phyloP scores from a whole-genome alignment of 257 asterid genomes.

The Lycium ferocissimum region DNA sequence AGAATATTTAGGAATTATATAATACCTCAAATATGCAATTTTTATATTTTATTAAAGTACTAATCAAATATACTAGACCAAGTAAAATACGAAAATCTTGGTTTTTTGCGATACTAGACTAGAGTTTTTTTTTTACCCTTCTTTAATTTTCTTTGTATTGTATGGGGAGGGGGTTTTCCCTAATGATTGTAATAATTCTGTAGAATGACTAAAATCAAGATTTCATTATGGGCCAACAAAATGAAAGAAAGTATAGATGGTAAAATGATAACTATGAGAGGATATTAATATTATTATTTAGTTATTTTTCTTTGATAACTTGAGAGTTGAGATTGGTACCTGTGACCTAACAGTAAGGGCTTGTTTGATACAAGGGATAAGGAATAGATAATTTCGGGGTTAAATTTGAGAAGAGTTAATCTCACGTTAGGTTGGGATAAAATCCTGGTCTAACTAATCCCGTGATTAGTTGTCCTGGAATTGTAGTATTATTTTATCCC shows the following conservation, averaged over 20 bases:
- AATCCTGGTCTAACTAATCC: too few species aligned
- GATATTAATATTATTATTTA: neutral
- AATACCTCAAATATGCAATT: neutral
- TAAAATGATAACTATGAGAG: neutral
- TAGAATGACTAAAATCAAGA: neutral
- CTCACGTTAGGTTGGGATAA: too few species aligned
- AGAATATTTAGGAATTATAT: neutral
- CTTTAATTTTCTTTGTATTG: neutral
- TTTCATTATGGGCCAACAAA: neutral
- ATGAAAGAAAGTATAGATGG: neutral
- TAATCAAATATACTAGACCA: neutral
- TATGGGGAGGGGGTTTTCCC: neutral
- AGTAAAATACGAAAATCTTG: neutral
- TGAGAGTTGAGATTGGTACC: neutral
- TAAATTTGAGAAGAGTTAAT: too few species aligned
- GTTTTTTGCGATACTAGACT: neutral
- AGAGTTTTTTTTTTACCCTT: neutral
- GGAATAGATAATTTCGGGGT: too few species aligned
- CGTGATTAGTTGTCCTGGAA: too few species aligned
- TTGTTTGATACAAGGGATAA: too few species aligned
- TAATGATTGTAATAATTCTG: slow-evolving; percentile 14
- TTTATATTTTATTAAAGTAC: neutral
- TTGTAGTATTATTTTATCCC: too few species aligned
- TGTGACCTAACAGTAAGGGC: neutral
- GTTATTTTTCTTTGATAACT: neutral